Percentiles rank a stretch among this genome's conserved stretches.
Evolutionary conservation across 1,284 basidiomycete genomes (phyloP).

Genomic region (Ceratobasidium sp.): DNA sequence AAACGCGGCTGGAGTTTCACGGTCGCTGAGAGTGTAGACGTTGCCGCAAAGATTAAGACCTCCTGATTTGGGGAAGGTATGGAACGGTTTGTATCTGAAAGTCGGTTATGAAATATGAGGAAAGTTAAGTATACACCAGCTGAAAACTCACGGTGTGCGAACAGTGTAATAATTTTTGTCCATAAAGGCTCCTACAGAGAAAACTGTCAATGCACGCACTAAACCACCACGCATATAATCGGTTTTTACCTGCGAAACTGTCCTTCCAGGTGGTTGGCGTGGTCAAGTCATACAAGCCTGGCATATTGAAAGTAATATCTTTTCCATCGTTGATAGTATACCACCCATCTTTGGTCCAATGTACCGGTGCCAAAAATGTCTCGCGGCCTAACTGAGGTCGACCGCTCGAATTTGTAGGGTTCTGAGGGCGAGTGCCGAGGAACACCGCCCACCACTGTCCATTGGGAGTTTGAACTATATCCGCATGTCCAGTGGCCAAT

Average conservation of each 20-base stretch:
- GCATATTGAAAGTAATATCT: constrained; percentile 48
- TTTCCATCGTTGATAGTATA: constrained; percentile 46
- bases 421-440: constrained; percentile 49
- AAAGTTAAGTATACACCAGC: neutral
- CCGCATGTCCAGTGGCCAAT: constrained; percentile 48
- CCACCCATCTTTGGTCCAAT: constrained; percentile 48
- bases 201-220: too few species aligned
- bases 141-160: constrained; percentile 45
- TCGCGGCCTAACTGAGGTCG: constrained; percentile 47
- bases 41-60: constrained; percentile 46
- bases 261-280: constrained; percentile 45
- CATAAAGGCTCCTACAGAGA: neutral
- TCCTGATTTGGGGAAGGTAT: constrained; percentile 34
- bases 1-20: constrained; percentile 49
- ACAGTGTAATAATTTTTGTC: constrained; percentile 48
- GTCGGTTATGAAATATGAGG: neutral
- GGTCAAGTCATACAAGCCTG: constrained; percentile 47
- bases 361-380: constrained; percentile 47
- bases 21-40: constrained; percentile 48
- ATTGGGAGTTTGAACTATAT: constrained; percentile 47
- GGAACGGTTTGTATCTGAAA: constrained; percentile 42
- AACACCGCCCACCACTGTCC: constrained; percentile 49
- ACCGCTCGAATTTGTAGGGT: constrained; percentile 40
- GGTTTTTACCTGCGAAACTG: constrained; percentile 40
- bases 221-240: neutral